Evolutionary conservation across 768 basidiomycete genomes (phyloP).

Genomic region (Amanita subjunquillea): DNA sequence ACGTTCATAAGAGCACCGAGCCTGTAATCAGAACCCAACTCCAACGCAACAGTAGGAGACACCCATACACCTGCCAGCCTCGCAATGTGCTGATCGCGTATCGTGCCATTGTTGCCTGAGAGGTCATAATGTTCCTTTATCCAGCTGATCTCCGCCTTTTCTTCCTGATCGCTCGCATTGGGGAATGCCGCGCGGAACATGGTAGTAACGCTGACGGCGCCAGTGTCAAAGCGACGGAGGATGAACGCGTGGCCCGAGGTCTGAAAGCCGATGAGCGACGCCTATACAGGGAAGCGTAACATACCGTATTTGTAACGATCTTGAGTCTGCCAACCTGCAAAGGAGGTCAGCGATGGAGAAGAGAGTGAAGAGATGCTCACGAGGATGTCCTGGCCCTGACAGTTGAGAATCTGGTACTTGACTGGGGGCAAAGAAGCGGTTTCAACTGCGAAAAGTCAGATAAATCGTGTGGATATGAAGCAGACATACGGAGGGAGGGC

Average conservation of each 20-base stretch:
- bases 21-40: slow-evolving; percentile 58
- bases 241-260: slow-evolving; percentile 84
- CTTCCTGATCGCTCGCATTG: slow-evolving; percentile 61
- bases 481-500: slow-evolving; percentile 27
- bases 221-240: slow-evolving; percentile 87
- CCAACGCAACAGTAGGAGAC: slow-evolving; percentile 48
- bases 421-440: slow-evolving; percentile 49
- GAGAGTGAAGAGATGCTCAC: slow-evolving; percentile 2
- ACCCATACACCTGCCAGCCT: slow-evolving; percentile 91
- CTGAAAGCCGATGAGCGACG: slow-evolving; percentile 25
- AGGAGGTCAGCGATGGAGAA: background rate
- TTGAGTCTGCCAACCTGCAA: slow-evolving; percentile 78
- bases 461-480: slow-evolving; percentile 2
- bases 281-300: slow-evolving; percentile 14
- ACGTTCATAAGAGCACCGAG: slow-evolving; percentile 50
- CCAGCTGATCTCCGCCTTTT: slow-evolving; percentile 75
- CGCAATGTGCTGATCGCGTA: slow-evolving; percentile 45
- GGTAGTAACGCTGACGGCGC: slow-evolving; percentile 85
- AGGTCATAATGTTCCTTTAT: slow-evolving; percentile 73
- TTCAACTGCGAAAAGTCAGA: slow-evolving; percentile 19
- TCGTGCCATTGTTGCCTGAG: slow-evolving; percentile 65
- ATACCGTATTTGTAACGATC: slow-evolving; percentile 70
- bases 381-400: slow-evolving; percentile 81
- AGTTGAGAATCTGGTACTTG: slow-evolving; percentile 86
- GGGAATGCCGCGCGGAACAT: slow-evolving; percentile 97